Conservation (phyloP, 768 basidiomycete genomes). For the Trametes maxima region DNA sequence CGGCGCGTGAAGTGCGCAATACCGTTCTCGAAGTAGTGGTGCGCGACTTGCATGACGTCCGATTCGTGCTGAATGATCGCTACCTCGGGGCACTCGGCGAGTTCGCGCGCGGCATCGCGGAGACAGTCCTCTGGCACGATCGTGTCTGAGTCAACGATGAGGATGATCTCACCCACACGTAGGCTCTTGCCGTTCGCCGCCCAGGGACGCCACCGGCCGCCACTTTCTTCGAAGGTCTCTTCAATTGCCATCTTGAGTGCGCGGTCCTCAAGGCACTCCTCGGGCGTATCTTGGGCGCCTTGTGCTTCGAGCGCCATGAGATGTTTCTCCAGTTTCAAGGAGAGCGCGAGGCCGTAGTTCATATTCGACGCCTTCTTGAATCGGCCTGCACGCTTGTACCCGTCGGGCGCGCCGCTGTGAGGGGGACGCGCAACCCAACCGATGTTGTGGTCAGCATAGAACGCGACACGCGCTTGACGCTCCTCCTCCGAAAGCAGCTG, state of each 20-base stretch:
- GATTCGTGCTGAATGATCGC: constrained; percentile 92
- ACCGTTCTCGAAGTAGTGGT: constrained; percentile 91
- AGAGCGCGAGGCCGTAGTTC: constrained; percentile 77
- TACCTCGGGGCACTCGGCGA: constrained; percentile 78
- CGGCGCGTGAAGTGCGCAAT: constrained; percentile 86
- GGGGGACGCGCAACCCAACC: constrained; percentile 84
- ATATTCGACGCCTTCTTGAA: constrained; percentile 96
- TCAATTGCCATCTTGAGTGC: constrained; percentile 76
- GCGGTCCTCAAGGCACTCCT: constrained; percentile 64
- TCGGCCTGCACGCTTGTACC: constrained; percentile 79
- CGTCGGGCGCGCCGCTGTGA: constrained; percentile 61
- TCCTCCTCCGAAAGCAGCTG: constrained; percentile 67
- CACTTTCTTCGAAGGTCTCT: constrained; percentile 65
- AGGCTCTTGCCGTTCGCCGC: constrained; percentile 74
- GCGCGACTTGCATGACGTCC: constrained; percentile 90
- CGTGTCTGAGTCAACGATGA: constrained; percentile 83
- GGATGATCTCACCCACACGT: constrained; percentile 76
- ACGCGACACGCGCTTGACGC: constrained; percentile 62
- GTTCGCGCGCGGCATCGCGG: constrained; percentile 85
- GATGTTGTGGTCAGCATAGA: constrained; percentile 77
- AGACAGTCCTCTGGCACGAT: constrained; percentile 88
- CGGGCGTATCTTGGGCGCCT: constrained; percentile 42
- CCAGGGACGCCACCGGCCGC: constrained; percentile 68
- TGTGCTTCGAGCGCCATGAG: constrained; percentile 49
- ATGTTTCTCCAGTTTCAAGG: constrained; percentile 57